Evolutionary conservation across 1,284 basidiomycete genomes (phyloP), one percentile per base, ranked within the genome.

Genomic region (Phlebopus sp.): DNA sequence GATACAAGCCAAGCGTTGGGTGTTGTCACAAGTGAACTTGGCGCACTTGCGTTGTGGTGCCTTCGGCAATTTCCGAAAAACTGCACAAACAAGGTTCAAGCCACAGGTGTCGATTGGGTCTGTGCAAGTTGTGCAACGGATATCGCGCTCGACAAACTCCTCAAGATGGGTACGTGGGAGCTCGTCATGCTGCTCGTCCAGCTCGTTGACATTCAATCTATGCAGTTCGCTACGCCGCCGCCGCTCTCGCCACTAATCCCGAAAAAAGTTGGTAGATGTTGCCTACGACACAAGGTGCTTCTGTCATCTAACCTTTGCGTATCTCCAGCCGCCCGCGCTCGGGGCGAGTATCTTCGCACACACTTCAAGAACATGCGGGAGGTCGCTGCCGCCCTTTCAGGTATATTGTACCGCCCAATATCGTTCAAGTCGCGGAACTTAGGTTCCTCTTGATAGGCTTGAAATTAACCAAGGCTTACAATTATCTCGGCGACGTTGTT

Each of bases 321-420:
- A 58, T 39, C 44, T 56, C 45, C 66, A 95, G 92, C 90, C 71
- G 86, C 93, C 65, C 88, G 84, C 68, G 90, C 95, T 55, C 89
- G 91, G 67, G 95, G 95, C 65, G 90, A 95, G 78, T 97, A 98
- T 81, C 85, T 98, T 68, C 91, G 95, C 63, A 97, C 96, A 52
- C 97, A 99, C 80, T 99, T 97, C 86, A 99, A 99, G 90, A 99
- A 99, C 85, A 98, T 97, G 85, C 90, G 95, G 63, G 93, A 93
- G 74, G 92, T 96, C 50, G 89, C 85, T 47, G 90, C 91, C 61
- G 91, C 88, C 58, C 77, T 95, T 56, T 83, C 84, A 59, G 91
- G 92, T 90, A 60, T 59, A 79, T 13, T 25, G 21, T 17, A 23
- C n/a, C 48, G 18, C 25, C 27, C 37, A 23, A 39, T 29, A 9